Conservation (phyloP, 768 basidiomycete genomes). For the Leucocoprinus birnbaumii region DNA sequence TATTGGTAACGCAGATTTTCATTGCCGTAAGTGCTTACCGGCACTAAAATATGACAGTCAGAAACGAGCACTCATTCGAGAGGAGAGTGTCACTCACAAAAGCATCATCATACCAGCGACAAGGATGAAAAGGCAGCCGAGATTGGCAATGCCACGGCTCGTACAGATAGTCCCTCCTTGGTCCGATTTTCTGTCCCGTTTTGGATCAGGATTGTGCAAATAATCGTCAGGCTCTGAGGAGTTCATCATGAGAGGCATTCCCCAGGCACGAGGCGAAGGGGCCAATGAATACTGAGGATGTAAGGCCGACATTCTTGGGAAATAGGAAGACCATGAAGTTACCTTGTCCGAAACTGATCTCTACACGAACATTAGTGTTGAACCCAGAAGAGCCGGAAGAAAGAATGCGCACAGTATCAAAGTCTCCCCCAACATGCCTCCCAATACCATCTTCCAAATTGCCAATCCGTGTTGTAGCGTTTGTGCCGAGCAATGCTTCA, state of each 20-base stretch:
- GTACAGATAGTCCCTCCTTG: conserved; percentile 58
- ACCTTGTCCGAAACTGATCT: conserved; percentile 9
- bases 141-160: conserved; percentile 58
- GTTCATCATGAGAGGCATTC: conserved; percentile 37
- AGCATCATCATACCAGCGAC: conserved; percentile 41
- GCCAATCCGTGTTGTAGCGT: not conserved
- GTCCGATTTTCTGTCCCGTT: conserved; percentile 51
- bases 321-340: not conserved
- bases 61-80: conserved; percentile 1
- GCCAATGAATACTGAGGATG: conserved; percentile 34
- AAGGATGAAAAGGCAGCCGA: conserved; percentile 65
- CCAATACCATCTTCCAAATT: not conserved
- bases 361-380: not conserved
- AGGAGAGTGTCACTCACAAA: conserved; percentile 43
- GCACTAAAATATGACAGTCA: conserved; percentile 26
- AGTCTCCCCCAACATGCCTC: not conserved
- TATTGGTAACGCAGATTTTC: not conserved
- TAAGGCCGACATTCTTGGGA: not conserved
- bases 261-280: conserved; percentile 48
- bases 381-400: not conserved
- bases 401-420: not conserved
- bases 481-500: conserved; percentile 5
- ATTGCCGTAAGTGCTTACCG: conserved; percentile 22
- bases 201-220: conserved; percentile 63
- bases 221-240: conserved; percentile 58